These are phyloP conservation scores for Boletus tomentosulus DNA, from an alignment of 768 basidiomycete species.

Conservation along the genomic window DNA sequence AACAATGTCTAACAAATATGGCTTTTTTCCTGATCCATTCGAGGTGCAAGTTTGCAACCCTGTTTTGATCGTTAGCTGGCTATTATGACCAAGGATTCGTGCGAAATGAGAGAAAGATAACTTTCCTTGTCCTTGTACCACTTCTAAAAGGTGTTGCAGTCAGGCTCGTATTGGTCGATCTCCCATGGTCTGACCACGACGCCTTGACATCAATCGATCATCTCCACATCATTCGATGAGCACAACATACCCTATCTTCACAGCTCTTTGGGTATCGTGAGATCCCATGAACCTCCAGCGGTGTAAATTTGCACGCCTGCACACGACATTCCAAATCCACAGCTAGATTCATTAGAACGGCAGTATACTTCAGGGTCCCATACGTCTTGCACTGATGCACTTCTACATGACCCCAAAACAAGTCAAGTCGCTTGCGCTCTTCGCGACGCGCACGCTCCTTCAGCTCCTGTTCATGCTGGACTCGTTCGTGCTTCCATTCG, in stretches of 20 bases:
- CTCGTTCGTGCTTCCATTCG: slow-evolving; percentile 19
- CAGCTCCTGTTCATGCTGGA: slow-evolving; percentile 13
- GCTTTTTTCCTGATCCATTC: slow-evolving; percentile 18
- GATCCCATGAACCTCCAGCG: slow-evolving; percentile 24
- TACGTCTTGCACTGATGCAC: slow-evolving; percentile 25
- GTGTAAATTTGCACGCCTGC: slow-evolving; percentile 22
- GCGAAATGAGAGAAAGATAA: neutral
- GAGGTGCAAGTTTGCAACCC: slow-evolving; percentile 21
- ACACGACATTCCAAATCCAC: slow-evolving; percentile 15
- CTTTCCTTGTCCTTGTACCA: slow-evolving; percentile 30
- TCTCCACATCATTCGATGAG: neutral
- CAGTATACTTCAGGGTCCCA: slow-evolving; percentile 28
- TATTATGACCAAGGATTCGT: neutral
- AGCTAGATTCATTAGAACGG: slow-evolving; percentile 28
- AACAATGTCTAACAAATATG: neutral
- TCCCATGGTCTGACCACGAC: slow-evolving; percentile 25
- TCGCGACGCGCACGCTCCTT: slow-evolving; percentile 18
- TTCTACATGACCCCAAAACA: slow-evolving; percentile 21
- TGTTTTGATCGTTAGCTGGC: slow-evolving; percentile 1
- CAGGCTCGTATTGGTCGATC: slow-evolving; percentile 24
- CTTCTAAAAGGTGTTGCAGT: slow-evolving; percentile 23
- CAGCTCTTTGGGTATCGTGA: slow-evolving; percentile 16
- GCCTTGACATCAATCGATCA: slow-evolving; percentile 10
- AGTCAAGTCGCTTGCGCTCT: slow-evolving; percentile 13
- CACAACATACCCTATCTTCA: slow-evolving; percentile 17